Evolutionary conservation across 1,139 yeast species (phyloP), one percentile per base, ranked within the genome.

Genomic region (Lodderomyces margitis): DNA sequence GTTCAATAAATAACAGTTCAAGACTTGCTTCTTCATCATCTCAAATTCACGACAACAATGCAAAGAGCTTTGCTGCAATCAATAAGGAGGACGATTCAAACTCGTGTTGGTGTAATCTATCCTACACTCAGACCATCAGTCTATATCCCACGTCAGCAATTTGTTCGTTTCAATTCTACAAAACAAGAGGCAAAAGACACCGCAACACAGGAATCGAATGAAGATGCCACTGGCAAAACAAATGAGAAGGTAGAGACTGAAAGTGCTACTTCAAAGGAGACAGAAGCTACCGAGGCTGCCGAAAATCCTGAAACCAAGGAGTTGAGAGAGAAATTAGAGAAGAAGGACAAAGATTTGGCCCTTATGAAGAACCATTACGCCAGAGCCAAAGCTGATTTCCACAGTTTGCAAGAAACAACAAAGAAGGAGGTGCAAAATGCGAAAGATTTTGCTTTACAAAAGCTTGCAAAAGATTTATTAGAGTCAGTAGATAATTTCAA

Each of bases 401-500:
- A 96, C 58, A 88, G 87, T 68, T 74, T 91, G 55, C 97, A 91
- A 71, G 94, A 87, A 57, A 82, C 92, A 37, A 88, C 97, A 49
- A 85, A 85, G 67, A 78, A 87, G 52, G 97, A 91, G 61, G 73
- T 87, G 39, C 83, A 85, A 64, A 87, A 87, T 68, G 91, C 96
- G 37, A 84, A 77, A 61, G 96, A 87, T 61, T 91, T 83, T 68
- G 97, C 97, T 1, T 74, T 91, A 52, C 96, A 89, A 64, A 89
- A 87, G 66, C 91, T 91, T 61, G 95, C 96, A 51, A 86, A 82
- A 64, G 98, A 91, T 55, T 75, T 91, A 59, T 74, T 91, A 54
- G 96, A 89, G 56, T 84, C 96, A 5, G 78, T 89, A 39, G 98
- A 91, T 62, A 91, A 91, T 70, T 88, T 91, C 59, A 86, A 87